phyloP scores from a whole-genome alignment of 78 protist genomes.

The Speleostelium caveatum region DNA sequence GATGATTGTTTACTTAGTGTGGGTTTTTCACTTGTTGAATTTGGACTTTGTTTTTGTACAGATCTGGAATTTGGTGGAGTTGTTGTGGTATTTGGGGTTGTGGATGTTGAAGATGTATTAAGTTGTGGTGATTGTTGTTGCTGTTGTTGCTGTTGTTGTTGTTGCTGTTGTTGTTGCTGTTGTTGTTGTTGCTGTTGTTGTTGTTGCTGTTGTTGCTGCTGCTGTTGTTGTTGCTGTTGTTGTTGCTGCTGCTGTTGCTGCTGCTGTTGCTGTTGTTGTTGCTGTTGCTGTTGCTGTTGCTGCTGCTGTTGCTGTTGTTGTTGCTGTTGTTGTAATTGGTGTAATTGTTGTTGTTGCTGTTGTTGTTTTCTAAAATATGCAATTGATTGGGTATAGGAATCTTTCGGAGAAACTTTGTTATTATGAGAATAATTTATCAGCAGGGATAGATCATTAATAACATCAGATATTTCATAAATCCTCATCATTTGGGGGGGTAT shows the following conservation, averaged over 20 bases:
- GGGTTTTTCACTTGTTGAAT: too few species aligned
- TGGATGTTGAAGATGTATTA: slow-evolving; percentile 10
- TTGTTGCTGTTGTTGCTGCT: neutral
- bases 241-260: slow-evolving; percentile 3
- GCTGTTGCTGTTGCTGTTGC: slow-evolving; percentile 1
- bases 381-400: neutral
- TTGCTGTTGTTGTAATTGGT: neutral
- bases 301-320: neutral
- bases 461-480: slow-evolving; percentile 27
- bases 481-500: slow-evolving; percentile 34
- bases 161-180: neutral
- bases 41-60: too few species aligned
- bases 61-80: slow-evolving; percentile 12
- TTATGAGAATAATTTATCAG: slow-evolving; percentile 4
- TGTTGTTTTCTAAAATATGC: neutral
- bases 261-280: neutral
- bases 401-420: neutral
- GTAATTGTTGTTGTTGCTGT: neutral
- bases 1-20: too few species aligned
- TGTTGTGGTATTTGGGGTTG: slow-evolving; percentile 3
- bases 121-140: neutral
- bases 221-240: neutral
- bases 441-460: neutral
- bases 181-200: neutral
- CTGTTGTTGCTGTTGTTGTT: neutral